Conservation (phyloP, 2,329 filamentous ascomycete species). For the Paecilomyces formosus region DNA sequence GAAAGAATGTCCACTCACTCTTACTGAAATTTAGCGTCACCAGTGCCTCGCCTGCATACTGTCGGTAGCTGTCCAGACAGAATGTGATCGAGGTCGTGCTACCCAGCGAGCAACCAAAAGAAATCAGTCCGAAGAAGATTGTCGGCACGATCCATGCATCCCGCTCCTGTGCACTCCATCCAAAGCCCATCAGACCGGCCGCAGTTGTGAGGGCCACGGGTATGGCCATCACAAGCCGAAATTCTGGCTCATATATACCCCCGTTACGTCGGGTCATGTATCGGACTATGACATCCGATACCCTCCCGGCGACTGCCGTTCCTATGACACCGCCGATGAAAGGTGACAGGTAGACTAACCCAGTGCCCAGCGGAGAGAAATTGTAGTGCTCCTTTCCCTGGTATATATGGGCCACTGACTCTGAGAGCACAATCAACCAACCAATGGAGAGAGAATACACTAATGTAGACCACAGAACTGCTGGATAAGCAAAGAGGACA, state of each 20-base stretch:
- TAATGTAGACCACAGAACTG: slow-evolving; percentile 78
- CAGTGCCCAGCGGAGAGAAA: slow-evolving; percentile 72
- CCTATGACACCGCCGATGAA: slow-evolving; percentile 84
- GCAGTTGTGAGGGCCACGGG: slow-evolving; percentile 72
- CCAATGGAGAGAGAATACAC: slow-evolving; percentile 85
- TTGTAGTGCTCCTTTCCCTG: slow-evolving; percentile 63
- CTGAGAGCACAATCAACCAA: slow-evolving; percentile 92
- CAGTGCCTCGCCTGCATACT: slow-evolving; percentile 88
- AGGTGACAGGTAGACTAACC: slow-evolving; percentile 81
- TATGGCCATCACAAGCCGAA: slow-evolving; percentile 77
- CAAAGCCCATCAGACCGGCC: slow-evolving; percentile 87
- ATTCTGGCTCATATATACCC: slow-evolving; percentile 94
- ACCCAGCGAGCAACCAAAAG: slow-evolving; percentile 84
- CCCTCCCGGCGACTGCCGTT: slow-evolving; percentile 82
- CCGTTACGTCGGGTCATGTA: slow-evolving; percentile 78
- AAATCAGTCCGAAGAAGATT: slow-evolving; percentile 83
- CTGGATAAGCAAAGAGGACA: slow-evolving; percentile 78
- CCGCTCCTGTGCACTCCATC: slow-evolving; percentile 73
- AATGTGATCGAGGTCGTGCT: slow-evolving; percentile 92
- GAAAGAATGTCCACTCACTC: slow-evolving; percentile 42
- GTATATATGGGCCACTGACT: slow-evolving; percentile 76
- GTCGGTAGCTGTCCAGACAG: slow-evolving; percentile 83
- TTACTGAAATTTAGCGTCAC: slow-evolving; percentile 94
- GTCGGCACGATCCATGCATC: slow-evolving; percentile 89
- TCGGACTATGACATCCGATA: slow-evolving; percentile 78